phyloP scores from a whole-genome alignment of 495 filamentous ascomycete genomes.

The Bryoglossum gracile region DNA sequence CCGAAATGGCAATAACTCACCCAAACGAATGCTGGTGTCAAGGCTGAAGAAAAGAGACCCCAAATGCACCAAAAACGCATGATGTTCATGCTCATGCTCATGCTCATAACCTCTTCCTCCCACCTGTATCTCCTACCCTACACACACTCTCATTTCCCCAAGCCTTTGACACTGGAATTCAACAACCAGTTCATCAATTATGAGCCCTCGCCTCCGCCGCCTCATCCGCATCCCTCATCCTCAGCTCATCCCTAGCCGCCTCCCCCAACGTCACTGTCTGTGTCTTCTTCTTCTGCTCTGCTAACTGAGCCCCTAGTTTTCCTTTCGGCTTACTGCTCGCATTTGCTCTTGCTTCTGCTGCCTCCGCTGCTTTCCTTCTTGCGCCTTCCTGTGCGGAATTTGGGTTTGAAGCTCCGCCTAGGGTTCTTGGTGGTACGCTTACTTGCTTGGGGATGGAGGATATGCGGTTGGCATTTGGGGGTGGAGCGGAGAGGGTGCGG shows the following conservation, averaged over 20 bases:
- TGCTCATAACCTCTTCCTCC: too few species aligned
- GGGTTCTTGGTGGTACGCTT: conserved; percentile 47
- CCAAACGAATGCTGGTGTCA: too few species aligned
- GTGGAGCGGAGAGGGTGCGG: conserved; percentile 49
- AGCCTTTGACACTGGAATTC: not conserved
- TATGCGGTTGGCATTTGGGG: conserved; percentile 27
- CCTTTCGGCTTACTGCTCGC: conserved; percentile 38
- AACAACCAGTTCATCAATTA: conserved; percentile 33
- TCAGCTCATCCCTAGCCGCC: conserved; percentile 47
- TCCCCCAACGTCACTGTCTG: conserved; percentile 50
- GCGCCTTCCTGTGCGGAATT: conserved; percentile 38
- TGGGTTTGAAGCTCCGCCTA: conserved; percentile 36
- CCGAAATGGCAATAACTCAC: too few species aligned
- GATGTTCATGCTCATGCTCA: too few species aligned
- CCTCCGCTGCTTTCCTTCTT: conserved; percentile 53
- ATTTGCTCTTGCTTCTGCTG: conserved; percentile 52
- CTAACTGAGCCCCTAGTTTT: conserved; percentile 54
- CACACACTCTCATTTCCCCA: not conserved
- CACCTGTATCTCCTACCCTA: not conserved
- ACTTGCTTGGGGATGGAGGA: conserved; percentile 37
- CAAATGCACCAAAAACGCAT: too few species aligned
- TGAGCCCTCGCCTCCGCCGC: conserved; percentile 42
- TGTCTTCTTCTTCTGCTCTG: conserved; percentile 59
- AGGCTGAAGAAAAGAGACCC: too few species aligned
- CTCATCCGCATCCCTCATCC: conserved; percentile 50